Evolutionary conservation across 2,329 filamentous ascomycete genomes (phyloP), one percentile per base, ranked within the genome.

Genomic region (Sporothrix curviconia): DNA sequence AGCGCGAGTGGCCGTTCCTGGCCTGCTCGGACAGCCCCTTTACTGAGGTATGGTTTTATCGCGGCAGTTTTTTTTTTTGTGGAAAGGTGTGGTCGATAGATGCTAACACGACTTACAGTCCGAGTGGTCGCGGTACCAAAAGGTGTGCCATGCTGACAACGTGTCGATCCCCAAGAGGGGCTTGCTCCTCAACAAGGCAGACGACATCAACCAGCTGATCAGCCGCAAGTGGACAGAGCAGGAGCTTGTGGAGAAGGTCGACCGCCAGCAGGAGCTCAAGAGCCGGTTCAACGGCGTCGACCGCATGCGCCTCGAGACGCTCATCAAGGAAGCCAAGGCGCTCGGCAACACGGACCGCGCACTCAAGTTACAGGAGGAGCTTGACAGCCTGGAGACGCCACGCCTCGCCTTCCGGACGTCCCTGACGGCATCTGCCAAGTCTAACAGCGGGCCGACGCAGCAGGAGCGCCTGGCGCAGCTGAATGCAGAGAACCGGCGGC

Each of bases 1-100:
- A 90, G 67, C 87, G 87, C 69, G 85, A 92, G 36, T 96, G 91
- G 74, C 91, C 92, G 4, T 96, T 97, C 71, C 86, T 94, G 61
- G 86, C 87, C 61, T 92, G 92, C 68, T 97, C 94, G 0, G 92
- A 96, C 69, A 84, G 85, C 51, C 78, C 80, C 42, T 89, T 97
- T 11, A 52, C 46, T 12, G n/a, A 58, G 28, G 47, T 51, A n/a
- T n/a, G n/a, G n/a, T n/a, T n/a, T n/a, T n/a, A n/a, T n/a, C n/a
- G n/a, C n/a, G n/a, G n/a, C n/a, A n/a, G n/a, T n/a, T n/a, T n/a
- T n/a, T n/a, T n/a, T n/a, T n/a, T n/a, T n/a, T n/a, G n/a, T n/a
- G n/a, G n/a, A n/a, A 36, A 19, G 44, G 15, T 32, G 1, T 19
- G 15, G 4, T 12, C 28, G 3, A 19, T 17, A 6, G 8, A 7